A percentile compares a stretch with the other conserved stretches of the same genome.
These are phyloP conservation scores for Adansonia madagascariensis DNA, from an alignment of 441 rosid species.

Conservation along the genomic window DNA sequence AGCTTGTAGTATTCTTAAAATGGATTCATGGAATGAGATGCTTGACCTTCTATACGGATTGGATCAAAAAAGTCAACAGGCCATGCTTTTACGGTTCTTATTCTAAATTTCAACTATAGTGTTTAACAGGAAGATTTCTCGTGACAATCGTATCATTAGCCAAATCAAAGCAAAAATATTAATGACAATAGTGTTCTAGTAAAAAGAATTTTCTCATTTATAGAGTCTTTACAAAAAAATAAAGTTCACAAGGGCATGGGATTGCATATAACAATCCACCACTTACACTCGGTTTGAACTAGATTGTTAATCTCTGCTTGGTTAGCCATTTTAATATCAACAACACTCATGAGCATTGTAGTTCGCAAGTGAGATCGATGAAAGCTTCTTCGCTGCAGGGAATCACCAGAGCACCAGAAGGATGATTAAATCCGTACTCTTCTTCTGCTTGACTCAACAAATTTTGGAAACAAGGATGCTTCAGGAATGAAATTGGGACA, in stretches of 20 bases:
- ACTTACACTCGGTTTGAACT: background rate
- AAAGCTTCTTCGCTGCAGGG: constrained; percentile 34
- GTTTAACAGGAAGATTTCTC: background rate
- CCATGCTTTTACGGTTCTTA: too few species aligned
- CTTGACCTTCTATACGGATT: too few species aligned
- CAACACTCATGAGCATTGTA: constrained; percentile 4
- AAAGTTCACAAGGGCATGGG: background rate
- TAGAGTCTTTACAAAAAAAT: background rate
- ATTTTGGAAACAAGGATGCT: constrained; percentile 26
- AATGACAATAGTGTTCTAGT: background rate
- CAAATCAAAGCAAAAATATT: background rate
- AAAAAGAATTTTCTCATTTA: background rate
- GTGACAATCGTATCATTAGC: too few species aligned
- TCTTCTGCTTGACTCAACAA: constrained; percentile 35
- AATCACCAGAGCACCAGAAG: constrained; percentile 39
- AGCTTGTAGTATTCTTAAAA: too few species aligned
- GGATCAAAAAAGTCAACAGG: too few species aligned
- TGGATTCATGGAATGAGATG: too few species aligned
- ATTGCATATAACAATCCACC: constrained; percentile 2
- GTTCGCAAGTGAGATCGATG: constrained; percentile 17
- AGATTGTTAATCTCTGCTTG: background rate
- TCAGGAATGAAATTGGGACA: constrained; percentile 32
- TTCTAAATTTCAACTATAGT: background rate
- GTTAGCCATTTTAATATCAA: constrained; percentile 11
- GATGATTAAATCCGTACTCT: constrained; percentile 42